These are phyloP conservation scores for Clarireedia paspali DNA, from an alignment of 2,329 filamentous ascomycete species.

Conservation along the genomic window DNA sequence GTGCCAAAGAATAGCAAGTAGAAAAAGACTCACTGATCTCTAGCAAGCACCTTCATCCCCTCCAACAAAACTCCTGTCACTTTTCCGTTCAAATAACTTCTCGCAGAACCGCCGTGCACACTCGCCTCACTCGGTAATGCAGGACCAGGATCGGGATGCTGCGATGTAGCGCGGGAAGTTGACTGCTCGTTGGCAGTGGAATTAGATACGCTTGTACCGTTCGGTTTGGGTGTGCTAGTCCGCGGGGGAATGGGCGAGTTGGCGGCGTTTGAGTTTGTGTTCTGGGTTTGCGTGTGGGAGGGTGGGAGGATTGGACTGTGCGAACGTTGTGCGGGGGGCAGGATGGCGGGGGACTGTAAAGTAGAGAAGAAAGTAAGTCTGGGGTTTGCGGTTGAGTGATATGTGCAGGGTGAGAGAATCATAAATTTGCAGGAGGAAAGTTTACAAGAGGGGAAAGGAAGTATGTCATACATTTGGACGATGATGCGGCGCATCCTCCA, in stretches of 20 bases:
- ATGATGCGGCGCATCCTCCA: conserved; percentile 23
- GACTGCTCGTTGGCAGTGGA: conserved; percentile 30
- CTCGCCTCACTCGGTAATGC: conserved; percentile 53
- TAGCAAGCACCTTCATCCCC: conserved; percentile 66
- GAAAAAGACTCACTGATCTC: conserved; percentile 53
- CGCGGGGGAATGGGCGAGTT: conserved; percentile 29
- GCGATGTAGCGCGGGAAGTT: conserved; percentile 48
- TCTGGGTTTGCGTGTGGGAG: background rate
- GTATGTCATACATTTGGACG: conserved; percentile 17
- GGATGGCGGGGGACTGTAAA: background rate
- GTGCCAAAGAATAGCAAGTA: background rate
- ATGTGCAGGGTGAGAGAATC: background rate
- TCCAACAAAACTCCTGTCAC: conserved; percentile 62
- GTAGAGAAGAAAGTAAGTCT: conserved; percentile 8
- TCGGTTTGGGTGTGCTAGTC: conserved; percentile 41
- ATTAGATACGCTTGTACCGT: conserved; percentile 9
- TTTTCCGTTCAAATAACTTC: conserved; percentile 64
- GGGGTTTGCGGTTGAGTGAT: background rate
- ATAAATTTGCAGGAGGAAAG: background rate
- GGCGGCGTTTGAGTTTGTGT: conserved; percentile 8
- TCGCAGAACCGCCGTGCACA: conserved; percentile 58
- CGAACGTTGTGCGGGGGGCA: background rate
- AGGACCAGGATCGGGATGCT: conserved; percentile 43
- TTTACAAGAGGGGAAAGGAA: background rate
- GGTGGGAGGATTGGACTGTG: conserved; percentile 12